phyloP scores from a whole-genome alignment of 345 rosid species.

The Aethionema arabicum region DNA sequence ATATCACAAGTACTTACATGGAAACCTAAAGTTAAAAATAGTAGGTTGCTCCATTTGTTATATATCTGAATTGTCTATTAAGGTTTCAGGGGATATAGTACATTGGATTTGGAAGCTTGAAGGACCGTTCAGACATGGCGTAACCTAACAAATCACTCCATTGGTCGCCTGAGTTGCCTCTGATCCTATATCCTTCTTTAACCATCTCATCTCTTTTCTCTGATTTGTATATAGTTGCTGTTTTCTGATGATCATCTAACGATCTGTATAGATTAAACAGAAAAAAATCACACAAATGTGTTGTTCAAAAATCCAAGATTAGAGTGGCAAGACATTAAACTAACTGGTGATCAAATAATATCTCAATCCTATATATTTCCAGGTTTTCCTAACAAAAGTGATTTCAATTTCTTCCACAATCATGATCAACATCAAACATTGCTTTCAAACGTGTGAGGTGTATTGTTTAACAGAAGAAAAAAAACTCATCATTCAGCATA shows the following conservation, averaged over 20 bases:
- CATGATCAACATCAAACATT: neutral
- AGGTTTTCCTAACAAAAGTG: too few species aligned
- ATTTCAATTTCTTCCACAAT: neutral
- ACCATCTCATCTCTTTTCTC: slow-evolving; percentile 77
- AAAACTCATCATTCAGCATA: too few species aligned
- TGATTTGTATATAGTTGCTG: slow-evolving; percentile 62
- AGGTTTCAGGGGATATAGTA: slow-evolving; percentile 54
- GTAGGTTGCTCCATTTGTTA: slow-evolving; percentile 2
- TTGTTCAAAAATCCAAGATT: neutral
- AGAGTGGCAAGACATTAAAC: neutral
- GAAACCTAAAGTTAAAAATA: slow-evolving; percentile 24
- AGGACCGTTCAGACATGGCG: slow-evolving; percentile 58
- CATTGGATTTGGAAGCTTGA: slow-evolving; percentile 91
- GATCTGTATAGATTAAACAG: slow-evolving; percentile 45
- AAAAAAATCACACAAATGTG: slow-evolving; percentile 5
- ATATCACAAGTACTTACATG: slow-evolving; percentile 15
- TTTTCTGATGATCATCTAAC: slow-evolving; percentile 51
- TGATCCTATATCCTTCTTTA: slow-evolving; percentile 62
- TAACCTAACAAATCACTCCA: slow-evolving; percentile 85
- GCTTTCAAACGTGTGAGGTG: neutral
- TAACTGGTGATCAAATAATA: too few species aligned
- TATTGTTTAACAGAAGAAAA: neutral
- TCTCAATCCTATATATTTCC: too few species aligned
- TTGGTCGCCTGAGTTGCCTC: slow-evolving; percentile 88
- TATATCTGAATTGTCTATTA: neutral